These are phyloP conservation scores for Trichoderma gamsii DNA, from an alignment of 495 filamentous ascomycete genomes.

Conservation along the genomic window DNA sequence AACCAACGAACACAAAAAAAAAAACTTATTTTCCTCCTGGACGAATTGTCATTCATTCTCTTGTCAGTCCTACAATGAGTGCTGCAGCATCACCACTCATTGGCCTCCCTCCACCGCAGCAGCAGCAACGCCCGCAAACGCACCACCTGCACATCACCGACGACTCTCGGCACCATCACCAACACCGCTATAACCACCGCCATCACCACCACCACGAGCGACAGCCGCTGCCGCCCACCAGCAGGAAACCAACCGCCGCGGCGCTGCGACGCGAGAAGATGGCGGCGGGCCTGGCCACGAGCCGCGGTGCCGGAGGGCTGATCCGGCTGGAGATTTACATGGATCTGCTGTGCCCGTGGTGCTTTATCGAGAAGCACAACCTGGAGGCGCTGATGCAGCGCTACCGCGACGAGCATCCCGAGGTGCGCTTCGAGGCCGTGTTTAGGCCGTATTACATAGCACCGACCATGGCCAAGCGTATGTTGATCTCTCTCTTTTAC, in stretches of 20 bases:
- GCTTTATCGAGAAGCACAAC: constrained; percentile 72
- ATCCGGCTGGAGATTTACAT: constrained; percentile 68
- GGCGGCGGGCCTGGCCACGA: neutral
- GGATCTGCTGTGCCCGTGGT: constrained; percentile 81
- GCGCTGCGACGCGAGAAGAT: neutral
- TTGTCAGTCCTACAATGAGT: neutral
- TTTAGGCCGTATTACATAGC: constrained; percentile 78
- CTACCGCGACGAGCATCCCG: constrained; percentile 52
- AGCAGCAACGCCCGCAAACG: neutral
- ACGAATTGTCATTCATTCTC: too few relatives aligned
- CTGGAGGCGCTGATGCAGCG: constrained; percentile 59
- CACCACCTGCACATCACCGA: neutral
- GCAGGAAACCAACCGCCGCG: neutral
- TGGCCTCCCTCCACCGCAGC: neutral
- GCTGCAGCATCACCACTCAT: neutral
- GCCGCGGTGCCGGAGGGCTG: constrained; percentile 15
- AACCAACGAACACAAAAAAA: too few relatives aligned
- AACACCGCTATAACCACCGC: neutral
- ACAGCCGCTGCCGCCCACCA: neutral
- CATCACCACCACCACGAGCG: neutral
- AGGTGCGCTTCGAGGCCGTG: constrained; percentile 55
- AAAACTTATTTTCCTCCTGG: too few relatives aligned
- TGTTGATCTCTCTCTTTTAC: neutral
- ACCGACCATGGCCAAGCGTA: constrained; percentile 43
- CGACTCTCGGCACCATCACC: neutral